These are phyloP conservation scores for Pythium insidiosum DNA, from an alignment of 352 stramenopile species.

Conservation along the genomic window DNA sequence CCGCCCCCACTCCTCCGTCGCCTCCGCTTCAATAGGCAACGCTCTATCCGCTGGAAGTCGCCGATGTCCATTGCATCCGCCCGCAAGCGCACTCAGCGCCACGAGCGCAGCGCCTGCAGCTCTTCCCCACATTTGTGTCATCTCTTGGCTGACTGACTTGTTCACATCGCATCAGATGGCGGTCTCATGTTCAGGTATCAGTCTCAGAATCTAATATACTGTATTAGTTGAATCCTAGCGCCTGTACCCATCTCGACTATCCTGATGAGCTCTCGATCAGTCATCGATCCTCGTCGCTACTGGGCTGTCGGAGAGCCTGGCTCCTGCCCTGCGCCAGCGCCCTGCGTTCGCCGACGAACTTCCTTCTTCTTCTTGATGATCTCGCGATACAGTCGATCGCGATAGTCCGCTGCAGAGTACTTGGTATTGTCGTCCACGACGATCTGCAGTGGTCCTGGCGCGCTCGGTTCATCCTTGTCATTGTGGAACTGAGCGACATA, in stretches of 20 bases:
- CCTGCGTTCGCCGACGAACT: slow-evolving; percentile 45
- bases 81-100: too few species aligned
- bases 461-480: slow-evolving; percentile 88
- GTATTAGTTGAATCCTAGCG: neutral
- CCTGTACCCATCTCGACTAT: neutral
- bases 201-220: neutral
- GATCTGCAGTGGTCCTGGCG: slow-evolving; percentile 66
- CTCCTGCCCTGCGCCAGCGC: slow-evolving; percentile 13
- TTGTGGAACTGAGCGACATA: slow-evolving; percentile 95
- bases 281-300: too few species aligned
- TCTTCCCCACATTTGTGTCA: too few species aligned
- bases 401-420: slow-evolving; percentile 90
- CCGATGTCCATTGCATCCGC: neutral
- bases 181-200: neutral
- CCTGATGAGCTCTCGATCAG: slow-evolving; percentile 1
- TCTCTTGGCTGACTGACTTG: neutral
- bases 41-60: neutral
- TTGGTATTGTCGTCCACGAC: slow-evolving; percentile 94
- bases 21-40: too few species aligned
- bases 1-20: too few species aligned
- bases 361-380: slow-evolving; percentile 94
- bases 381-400: slow-evolving; percentile 89
- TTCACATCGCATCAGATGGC: slow-evolving; percentile 2
- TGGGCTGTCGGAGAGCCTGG: slow-evolving; percentile 14
- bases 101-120: too few species aligned